Conservation (phyloP, 192 early-diverging fungal genomes). For the Chytriomyces hyalinus region DNA sequence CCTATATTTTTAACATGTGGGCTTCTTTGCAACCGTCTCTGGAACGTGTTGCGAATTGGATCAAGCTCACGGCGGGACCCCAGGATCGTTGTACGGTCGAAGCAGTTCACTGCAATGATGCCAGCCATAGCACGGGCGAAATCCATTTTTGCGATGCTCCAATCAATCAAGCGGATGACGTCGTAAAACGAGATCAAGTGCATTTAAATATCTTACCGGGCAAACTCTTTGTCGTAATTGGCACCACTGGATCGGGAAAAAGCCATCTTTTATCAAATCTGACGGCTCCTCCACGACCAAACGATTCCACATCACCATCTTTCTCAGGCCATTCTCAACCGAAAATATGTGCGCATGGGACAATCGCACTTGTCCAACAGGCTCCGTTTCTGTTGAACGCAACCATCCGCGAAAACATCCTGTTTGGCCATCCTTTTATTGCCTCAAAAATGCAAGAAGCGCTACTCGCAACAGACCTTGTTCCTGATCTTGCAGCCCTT, state of each 20-base stretch:
- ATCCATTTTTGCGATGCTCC: constrained; percentile 8
- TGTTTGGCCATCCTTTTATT: constrained; percentile 70
- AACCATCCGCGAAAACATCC: constrained; percentile 67
- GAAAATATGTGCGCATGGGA: constrained; percentile 53
- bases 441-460: constrained; percentile 35
- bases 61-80: constrained; percentile 2
- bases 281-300: not conserved
- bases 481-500: constrained; percentile 67
- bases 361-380: constrained; percentile 74
- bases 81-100: no score
- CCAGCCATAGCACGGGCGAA: constrained; percentile 1
- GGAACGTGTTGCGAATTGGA: constrained; percentile 2
- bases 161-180: not conserved
- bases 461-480: constrained; percentile 63
- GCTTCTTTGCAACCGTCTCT: constrained; percentile 16
- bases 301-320: not conserved
- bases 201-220: not conserved
- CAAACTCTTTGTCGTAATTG: constrained; percentile 17
- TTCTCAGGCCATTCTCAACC: not conserved
- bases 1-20: constrained; percentile 20
- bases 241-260: constrained; percentile 20
- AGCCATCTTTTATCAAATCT: constrained; percentile 12
- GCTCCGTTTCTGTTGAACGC: constrained; percentile 80
- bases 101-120: not conserved
- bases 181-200: not conserved